Evolutionary conservation across 208 protist genomes (phyloP).

Genomic region (Angomonas deanei): DNA sequence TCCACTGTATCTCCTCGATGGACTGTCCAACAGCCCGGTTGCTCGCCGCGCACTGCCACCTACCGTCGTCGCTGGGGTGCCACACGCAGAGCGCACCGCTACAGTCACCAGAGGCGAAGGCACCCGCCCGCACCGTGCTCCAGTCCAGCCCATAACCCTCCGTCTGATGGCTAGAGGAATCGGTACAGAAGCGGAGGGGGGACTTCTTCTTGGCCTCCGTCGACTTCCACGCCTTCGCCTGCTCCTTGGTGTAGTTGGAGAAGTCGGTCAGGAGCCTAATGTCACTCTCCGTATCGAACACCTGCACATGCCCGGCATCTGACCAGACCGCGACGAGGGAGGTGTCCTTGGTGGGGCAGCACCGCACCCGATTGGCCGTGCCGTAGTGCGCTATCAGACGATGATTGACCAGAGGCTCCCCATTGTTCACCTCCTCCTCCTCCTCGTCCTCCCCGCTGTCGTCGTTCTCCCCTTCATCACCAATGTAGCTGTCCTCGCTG

Average conservation of each 20-base stretch:
- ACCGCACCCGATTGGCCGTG: conserved; percentile 89
- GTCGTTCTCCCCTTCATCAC: conserved; percentile 52
- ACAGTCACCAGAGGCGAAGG: conserved; percentile 92
- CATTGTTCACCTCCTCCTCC: conserved; percentile 81
- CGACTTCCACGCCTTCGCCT: conserved; percentile 52
- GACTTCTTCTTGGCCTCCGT: conserved; percentile 18
- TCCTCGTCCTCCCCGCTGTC: conserved; percentile 69
- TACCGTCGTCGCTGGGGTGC: conserved; percentile 68
- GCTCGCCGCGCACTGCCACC: conserved; percentile 66
- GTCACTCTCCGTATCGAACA: conserved; percentile 89
- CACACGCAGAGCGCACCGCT: conserved; percentile 88
- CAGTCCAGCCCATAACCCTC: conserved; percentile 98
- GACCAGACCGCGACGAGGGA: conserved; percentile 92
- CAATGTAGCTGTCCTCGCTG: conserved; percentile 84
- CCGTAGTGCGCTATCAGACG: conserved; percentile 80
- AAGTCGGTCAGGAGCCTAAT: conserved; percentile 72
- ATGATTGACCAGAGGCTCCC: conserved; percentile 83
- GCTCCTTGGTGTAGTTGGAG: conserved; percentile 76
- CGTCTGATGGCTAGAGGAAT: conserved; percentile 75
- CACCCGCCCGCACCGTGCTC: conserved; percentile 68
- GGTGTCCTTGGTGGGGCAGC: conserved; percentile 71
- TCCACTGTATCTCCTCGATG: conserved; percentile 97
- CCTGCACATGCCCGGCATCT: conserved; percentile 91
- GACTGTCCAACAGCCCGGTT: conserved; percentile 49
- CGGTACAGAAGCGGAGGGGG: conserved; percentile 68